phyloP scores from a whole-genome alignment of 2,329 filamentous ascomycete species.

The Clonostachys sp. region DNA sequence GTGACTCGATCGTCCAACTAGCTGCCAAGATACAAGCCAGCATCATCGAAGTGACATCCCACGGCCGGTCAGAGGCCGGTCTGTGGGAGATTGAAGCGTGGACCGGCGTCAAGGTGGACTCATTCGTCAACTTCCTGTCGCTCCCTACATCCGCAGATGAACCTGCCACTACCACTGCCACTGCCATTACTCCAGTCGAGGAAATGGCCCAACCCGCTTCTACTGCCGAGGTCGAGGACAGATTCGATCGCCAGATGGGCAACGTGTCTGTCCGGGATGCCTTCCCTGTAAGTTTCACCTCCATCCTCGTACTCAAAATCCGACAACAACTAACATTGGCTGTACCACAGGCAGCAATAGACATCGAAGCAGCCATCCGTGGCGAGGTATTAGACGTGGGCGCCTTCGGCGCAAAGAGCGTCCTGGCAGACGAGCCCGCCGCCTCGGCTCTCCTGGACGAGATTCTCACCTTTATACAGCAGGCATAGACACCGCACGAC shows the following conservation, averaged over 20 bases:
- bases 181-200: too few species aligned
- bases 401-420: constrained; percentile 26
- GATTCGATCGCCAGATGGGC: neutral
- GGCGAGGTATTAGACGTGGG: constrained; percentile 27
- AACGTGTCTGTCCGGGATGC: constrained; percentile 8
- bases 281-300: constrained; percentile 22
- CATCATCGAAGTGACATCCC: constrained; percentile 51
- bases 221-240: too few species aligned
- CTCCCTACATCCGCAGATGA: constrained; percentile 25
- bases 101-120: constrained; percentile 67
- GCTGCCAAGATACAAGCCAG: constrained; percentile 65
- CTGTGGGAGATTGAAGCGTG: constrained; percentile 70
- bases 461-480: constrained; percentile 8
- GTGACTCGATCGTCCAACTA: constrained; percentile 18
- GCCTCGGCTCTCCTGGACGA: constrained; percentile 15
- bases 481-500: too few species aligned
- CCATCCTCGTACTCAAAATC: too few species aligned
- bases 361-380: constrained; percentile 31
- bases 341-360: constrained; percentile 21
- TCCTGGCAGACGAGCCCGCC: constrained; percentile 13
- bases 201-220: too few species aligned
- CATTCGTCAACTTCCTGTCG: constrained; percentile 78
- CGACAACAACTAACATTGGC: too few species aligned
- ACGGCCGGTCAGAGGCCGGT: constrained; percentile 43
- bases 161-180: neutral